Conservation (phyloP, 2,329 filamentous ascomycete species). For the Cladosporium sp. region DNA sequence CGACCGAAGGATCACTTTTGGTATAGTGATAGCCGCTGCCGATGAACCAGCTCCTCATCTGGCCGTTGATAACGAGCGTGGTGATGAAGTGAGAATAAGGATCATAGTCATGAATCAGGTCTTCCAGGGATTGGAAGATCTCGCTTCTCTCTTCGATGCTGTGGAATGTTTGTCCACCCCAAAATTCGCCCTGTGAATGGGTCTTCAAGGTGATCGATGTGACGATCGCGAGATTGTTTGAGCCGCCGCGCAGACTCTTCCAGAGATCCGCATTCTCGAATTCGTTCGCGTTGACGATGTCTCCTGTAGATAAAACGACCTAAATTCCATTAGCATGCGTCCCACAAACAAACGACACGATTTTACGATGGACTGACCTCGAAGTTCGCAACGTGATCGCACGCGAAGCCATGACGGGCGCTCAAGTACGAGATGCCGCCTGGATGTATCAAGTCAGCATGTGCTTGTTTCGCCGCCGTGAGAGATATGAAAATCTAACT, state of each 20-base stretch:
- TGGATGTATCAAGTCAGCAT: not conserved
- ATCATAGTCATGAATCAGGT: conserved; percentile 23
- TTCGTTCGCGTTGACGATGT: conserved; percentile 26
- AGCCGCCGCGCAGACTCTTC: conserved; percentile 28
- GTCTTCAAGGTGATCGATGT: conserved; percentile 25
- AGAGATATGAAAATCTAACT: not conserved
- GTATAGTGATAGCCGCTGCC: conserved; percentile 32
- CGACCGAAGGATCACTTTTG: conserved; percentile 23
- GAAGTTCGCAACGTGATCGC: conserved; percentile 32
- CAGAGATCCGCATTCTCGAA: conserved; percentile 26
- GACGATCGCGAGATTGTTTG: conserved; percentile 33
- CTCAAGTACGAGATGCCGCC: conserved; percentile 35
- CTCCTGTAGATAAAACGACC: conserved; percentile 27
- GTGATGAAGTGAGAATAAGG: conserved; percentile 27
- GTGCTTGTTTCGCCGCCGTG: not conserved
- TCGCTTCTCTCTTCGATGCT: conserved; percentile 21
- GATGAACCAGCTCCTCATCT: conserved; percentile 26
- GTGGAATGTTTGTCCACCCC: conserved; percentile 23
- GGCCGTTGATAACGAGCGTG: conserved; percentile 23
- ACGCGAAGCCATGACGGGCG: conserved; percentile 28
- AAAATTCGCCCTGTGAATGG: not conserved
- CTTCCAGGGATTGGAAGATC: conserved; percentile 16
- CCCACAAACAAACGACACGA: too few species aligned
- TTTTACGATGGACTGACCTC: too few species aligned
- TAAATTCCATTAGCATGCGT: conserved; percentile 10